These are phyloP conservation scores for Aspergillus olivimuriae DNA, from an alignment of 495 filamentous ascomycete species.

Conservation along the genomic window DNA sequence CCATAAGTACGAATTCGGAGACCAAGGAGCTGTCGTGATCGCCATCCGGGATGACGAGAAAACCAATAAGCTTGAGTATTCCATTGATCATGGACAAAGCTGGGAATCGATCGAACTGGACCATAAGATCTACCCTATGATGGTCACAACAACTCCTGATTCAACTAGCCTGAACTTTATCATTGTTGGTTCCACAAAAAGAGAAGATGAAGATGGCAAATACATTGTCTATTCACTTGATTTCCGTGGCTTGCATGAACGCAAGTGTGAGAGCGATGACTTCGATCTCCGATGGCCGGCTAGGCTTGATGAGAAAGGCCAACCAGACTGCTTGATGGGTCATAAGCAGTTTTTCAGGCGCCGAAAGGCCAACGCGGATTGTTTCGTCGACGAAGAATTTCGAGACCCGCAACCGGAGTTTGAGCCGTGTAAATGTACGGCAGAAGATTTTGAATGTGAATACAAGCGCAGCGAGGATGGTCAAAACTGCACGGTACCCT, in stretches of 20 bases:
- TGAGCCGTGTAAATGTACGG: constrained; percentile 70
- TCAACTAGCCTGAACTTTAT: constrained; percentile 89
- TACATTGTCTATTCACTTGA: constrained; percentile 67
- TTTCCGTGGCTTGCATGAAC: constrained; percentile 74
- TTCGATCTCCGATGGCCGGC: constrained; percentile 78
- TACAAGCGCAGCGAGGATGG: constrained; percentile 65
- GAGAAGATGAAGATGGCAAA: constrained; percentile 36
- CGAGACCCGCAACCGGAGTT: constrained; percentile 60
- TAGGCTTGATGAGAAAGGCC: constrained; percentile 67
- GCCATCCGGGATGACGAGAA: constrained; percentile 62
- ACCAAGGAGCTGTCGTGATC: constrained; percentile 79
- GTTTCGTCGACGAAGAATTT: constrained; percentile 83
- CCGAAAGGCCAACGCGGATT: constrained; percentile 77
- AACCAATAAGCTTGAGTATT: constrained; percentile 68
- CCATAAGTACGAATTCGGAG: constrained; percentile 92
- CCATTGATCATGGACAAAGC: constrained; percentile 75
- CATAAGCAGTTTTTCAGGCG: constrained; percentile 78
- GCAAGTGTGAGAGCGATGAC: constrained; percentile 71
- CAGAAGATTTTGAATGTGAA: constrained; percentile 88
- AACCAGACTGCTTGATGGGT: constrained; percentile 89
- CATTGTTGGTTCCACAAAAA: constrained; percentile 47
- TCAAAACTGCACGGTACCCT: constrained; percentile 55
- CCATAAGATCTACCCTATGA: constrained; percentile 53
- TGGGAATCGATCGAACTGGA: constrained; percentile 64
- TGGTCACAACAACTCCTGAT: constrained; percentile 80